Conservation (phyloP, 768 basidiomycete genomes). For the Naganishia friedmannii region DNA sequence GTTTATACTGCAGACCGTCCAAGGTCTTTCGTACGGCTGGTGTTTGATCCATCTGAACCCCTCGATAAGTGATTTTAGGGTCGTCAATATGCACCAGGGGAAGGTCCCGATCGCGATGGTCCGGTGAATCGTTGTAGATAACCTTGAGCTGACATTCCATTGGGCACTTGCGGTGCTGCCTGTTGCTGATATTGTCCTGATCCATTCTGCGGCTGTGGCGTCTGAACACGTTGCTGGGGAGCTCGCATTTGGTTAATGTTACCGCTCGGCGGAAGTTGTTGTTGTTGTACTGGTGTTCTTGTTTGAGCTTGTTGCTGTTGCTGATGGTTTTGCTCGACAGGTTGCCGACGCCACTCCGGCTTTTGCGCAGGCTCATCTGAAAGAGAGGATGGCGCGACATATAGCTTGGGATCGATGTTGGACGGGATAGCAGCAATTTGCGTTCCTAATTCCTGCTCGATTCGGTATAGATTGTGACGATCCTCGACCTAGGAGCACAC, state of each 20-base stretch:
- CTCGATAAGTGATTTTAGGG: neutral
- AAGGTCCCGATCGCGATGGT: neutral
- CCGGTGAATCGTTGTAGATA: slow-evolving; percentile 17
- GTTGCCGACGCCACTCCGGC: slow-evolving; percentile 33
- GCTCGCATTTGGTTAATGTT: slow-evolving; percentile 32
- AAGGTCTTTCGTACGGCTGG: neutral
- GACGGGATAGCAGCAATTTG: slow-evolving; percentile 95
- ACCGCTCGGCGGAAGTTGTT: slow-evolving; percentile 32
- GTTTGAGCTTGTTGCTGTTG: slow-evolving; percentile 22
- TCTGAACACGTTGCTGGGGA: slow-evolving; percentile 25
- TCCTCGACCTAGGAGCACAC: slow-evolving; percentile 67
- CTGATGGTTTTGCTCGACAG: slow-evolving; percentile 28
- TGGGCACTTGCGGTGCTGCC: slow-evolving; percentile 2
- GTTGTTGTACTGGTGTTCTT: slow-evolving; percentile 33
- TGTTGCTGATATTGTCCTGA: slow-evolving; percentile 15
- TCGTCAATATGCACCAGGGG: neutral
- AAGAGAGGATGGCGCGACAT: slow-evolving; percentile 71
- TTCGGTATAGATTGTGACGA: slow-evolving; percentile 92
- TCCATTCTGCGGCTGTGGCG: slow-evolving; percentile 13
- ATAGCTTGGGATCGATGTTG: slow-evolving; percentile 82
- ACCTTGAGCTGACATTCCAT: slow-evolving; percentile 22
- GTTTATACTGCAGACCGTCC: neutral
- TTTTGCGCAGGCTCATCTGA: slow-evolving; percentile 35
- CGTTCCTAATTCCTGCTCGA: slow-evolving; percentile 96
- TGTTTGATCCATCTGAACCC: neutral